These are phyloP conservation scores for Amanita phalloides DNA, from an alignment of 768 basidiomycete genomes.

Conservation along the genomic window DNA sequence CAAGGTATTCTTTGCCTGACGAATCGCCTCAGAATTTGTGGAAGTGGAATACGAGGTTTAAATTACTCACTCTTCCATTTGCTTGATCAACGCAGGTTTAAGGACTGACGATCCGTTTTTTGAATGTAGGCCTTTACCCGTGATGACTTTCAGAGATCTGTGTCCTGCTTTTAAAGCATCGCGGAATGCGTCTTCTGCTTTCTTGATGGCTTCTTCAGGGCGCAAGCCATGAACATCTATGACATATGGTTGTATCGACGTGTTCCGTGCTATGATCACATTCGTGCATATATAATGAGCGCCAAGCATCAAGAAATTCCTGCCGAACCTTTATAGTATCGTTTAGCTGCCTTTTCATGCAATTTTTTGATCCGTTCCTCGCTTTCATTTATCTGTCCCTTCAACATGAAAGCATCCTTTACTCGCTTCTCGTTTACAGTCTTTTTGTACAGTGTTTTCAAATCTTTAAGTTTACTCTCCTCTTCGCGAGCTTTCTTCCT, in stretches of 20 bases:
- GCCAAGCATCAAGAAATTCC: constrained; percentile 4
- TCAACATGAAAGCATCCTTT: constrained; percentile 27
- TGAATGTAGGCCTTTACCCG: constrained; percentile 81
- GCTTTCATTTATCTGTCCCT: constrained; percentile 24
- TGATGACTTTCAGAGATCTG: constrained; percentile 30
- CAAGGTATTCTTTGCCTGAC: constrained; percentile 57
- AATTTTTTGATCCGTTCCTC: constrained; percentile 24
- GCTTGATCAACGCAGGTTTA: constrained; percentile 68
- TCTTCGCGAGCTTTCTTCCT: constrained; percentile 29
- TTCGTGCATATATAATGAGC: constrained; percentile 1
- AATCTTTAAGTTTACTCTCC: constrained; percentile 17
- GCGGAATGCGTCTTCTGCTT: constrained; percentile 31
- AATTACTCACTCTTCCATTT: constrained; percentile 53
- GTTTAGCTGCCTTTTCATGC: constrained; percentile 33
- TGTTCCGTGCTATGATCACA: constrained; percentile 25
- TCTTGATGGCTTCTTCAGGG: constrained; percentile 32
- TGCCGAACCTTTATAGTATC: constrained; percentile 32
- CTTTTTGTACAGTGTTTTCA: constrained; percentile 17
- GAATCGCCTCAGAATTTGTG: constrained; percentile 1
- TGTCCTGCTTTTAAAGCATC: constrained; percentile 23
- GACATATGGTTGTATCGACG: constrained; percentile 18
- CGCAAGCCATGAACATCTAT: constrained; percentile 43
- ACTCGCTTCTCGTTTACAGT: constrained; percentile 21
- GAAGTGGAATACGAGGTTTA: background rate
- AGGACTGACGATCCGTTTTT: constrained; percentile 59